Evolutionary conservation across 306 rosid species (phyloP), one percentile per base, ranked within the genome.

Genomic region (Ormosia semicastrata): DNA sequence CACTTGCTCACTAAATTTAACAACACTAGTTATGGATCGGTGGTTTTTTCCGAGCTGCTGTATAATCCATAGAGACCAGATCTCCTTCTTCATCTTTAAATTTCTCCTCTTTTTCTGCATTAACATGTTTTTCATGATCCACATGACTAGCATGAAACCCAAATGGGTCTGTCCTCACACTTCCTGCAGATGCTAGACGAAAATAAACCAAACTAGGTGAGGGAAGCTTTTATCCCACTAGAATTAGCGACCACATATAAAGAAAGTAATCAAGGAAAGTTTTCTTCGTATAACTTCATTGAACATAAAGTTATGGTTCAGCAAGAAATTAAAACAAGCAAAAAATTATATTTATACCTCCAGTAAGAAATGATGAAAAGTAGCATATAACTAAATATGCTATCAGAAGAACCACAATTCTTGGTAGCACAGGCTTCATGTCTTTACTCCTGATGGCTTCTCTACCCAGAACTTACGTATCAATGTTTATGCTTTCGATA

Each of bases 1-100:
- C 32, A 58, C 24, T 29, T 1, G 8, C 39, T 6, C 5, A n/a
- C 10, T 18, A n/a, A 32, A 44, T 15, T 44, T 30, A 15, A 46
- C 40, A 80, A 18, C 6, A 58, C 78, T 76, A 83, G 62, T 83
- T 83, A 73, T 83, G 86, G 50, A 77, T 83, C 0, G 83, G 86
- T 52, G 83, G 57, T 0, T 50, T 18, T 3, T 15, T 34, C 32
- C 29, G n/a, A 17, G 44, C 11, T 39, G 44, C 30, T 40, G 64
- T 2, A 62, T 83, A 83, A 34, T 83, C 86, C 75, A 52, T 64
- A 15, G 82, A 77, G 4, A 43, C 4, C 13, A 71, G 40, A 40
- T 62, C 67, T 76, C 53, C 47, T 17, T n/a, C 73, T 50, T 34
- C 17, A 14, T 77, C 18, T 39, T 71, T 46, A 49, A 33, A 7